Conservation (phyloP, 176 grass and related monocot species). For the Carex cristatella region DNA sequence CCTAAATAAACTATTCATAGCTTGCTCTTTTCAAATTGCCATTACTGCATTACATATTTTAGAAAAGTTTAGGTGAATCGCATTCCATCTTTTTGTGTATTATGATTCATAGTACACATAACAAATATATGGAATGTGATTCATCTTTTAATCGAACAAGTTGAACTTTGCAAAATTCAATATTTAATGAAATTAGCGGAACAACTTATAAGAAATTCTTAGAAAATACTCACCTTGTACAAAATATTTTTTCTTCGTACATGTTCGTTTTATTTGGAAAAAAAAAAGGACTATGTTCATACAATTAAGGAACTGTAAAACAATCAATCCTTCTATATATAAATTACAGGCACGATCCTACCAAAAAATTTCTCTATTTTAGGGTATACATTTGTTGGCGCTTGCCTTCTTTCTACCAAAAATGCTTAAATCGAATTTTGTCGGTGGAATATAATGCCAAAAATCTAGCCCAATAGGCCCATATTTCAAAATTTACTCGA, state of each 20-base stretch:
- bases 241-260: not conserved
- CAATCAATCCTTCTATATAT: not conserved
- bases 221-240: not conserved
- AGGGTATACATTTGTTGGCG: not conserved
- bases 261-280: not conserved
- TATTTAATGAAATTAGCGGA: not conserved
- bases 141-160: not conserved
- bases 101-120: too few species aligned
- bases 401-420: not conserved
- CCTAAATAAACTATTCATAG: not conserved
- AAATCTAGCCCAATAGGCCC: not conserved
- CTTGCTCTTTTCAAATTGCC: not conserved
- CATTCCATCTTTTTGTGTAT: too few species aligned
- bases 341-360: not conserved
- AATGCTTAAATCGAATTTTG: not conserved
- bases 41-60: not conserved
- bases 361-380: not conserved
- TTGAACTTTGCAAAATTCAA: not conserved
- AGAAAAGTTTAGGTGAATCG: not conserved
- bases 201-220: not conserved
- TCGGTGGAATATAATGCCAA: not conserved
- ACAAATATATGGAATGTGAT: not conserved
- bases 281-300: not conserved
- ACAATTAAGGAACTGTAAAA: not conserved
- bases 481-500: not conserved